Base-by-base conservation (phyloP, 345 rosid genomes). In the Syzygium aqueum region DNA sequence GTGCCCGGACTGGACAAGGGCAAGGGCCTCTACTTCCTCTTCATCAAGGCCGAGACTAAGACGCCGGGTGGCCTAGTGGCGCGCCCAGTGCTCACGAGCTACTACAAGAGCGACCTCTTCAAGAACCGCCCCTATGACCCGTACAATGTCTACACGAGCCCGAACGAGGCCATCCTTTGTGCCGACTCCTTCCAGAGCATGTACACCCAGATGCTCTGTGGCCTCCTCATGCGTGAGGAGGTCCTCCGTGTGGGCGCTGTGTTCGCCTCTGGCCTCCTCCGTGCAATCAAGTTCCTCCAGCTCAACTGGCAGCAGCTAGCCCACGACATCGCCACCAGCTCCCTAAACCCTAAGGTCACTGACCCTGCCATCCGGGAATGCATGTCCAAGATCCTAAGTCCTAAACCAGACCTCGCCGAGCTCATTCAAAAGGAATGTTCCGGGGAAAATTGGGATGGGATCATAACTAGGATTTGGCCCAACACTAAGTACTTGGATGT, bases 201-300 rank as follows among this genome's bases (percentile, higher is more conserved):
- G 93, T 90, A 91, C 85, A 21, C 90, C 54, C 93, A 91, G 77
- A 84, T 84, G 86, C 86, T 84, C 5, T 84, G 65, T 6, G 86
- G 86, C 65, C 63, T 84, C 61, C 8, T 91, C 84, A 83, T 85
- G 90, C 89, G 88, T 19, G 84, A 91, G 50, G 87, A 89, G 46
- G 93, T 91, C n/a, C 89, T 91, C 43, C 90, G 91, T 0, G 91
- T 91, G 1, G 93, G 93, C 7, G 93, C 93, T 8, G 90, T 91
- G n/a, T 91, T 90, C 11, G 93, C 93, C 65, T 91, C 93, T 3
- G 93, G 93, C 16, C 91, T 90, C 15, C 87, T 91, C 43, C 77
- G 91, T 11, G 90, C 93, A 65, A 91, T 91, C 85, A 78, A 88
- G 28, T 91, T 91, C 88, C 91, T 91, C 85, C 90, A 90, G 51